Evolutionary conservation across 345 rosid genomes (phyloP).

Genomic region (Gossypium ekmanianum): DNA sequence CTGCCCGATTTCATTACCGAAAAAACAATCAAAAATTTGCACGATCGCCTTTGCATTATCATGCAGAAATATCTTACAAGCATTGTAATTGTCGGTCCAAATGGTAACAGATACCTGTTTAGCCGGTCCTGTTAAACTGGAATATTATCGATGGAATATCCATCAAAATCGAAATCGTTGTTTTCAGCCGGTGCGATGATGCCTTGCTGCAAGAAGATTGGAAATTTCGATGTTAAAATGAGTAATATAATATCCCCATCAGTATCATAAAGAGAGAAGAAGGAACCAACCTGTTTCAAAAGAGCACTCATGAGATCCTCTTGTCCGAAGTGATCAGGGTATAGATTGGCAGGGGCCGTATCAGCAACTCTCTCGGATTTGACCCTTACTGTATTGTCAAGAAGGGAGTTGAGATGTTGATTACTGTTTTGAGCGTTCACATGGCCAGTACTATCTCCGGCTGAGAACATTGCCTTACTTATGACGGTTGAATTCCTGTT

Average conservation of each 20-base stretch:
- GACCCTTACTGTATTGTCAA: neutral
- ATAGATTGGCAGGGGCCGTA: neutral
- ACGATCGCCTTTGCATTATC: slow-evolving; percentile 40
- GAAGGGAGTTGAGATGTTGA: slow-evolving; percentile 30
- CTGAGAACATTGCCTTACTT: slow-evolving; percentile 34
- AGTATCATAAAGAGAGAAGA: neutral
- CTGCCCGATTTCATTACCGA: slow-evolving; percentile 20
- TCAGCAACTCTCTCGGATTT: neutral
- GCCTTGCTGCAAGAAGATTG: neutral
- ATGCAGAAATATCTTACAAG: neutral
- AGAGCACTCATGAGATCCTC: slow-evolving; percentile 3
- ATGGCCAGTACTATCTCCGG: slow-evolving; percentile 27
- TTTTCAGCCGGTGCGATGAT: slow-evolving; percentile 27
- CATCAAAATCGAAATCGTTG: slow-evolving; percentile 75
- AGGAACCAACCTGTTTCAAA: neutral
- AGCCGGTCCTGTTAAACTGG: slow-evolving; percentile 21
- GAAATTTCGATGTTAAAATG: neutral
- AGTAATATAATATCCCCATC: neutral
- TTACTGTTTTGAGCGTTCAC: slow-evolving; percentile 30
- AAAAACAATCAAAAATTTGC: slow-evolving; percentile 47
- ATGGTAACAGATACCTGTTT: neutral
- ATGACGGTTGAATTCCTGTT: slow-evolving; percentile 29
- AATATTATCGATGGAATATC: slow-evolving; percentile 65
- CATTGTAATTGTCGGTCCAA: neutral
- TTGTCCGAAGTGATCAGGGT: neutral